phyloP scores from a whole-genome alignment of 2,329 filamentous ascomycete genomes.

The Beauveria pseudobassiana region DNA sequence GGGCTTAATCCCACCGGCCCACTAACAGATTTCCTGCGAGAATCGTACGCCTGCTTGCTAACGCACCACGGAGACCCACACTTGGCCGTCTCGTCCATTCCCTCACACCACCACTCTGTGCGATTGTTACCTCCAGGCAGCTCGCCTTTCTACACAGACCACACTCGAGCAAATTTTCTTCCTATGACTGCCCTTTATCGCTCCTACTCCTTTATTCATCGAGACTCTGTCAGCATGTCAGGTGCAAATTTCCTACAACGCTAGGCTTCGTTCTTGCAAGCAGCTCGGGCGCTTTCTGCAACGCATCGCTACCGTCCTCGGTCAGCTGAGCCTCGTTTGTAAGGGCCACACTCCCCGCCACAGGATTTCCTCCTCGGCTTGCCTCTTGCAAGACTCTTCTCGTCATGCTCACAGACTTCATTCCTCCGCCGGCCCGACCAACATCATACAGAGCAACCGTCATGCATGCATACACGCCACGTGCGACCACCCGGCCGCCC shows the following conservation, averaged over 20 bases:
- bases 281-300: neutral
- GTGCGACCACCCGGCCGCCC: neutral
- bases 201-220: neutral
- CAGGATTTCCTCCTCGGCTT: neutral
- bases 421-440: neutral
- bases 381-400: neutral
- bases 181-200: neutral
- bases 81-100: neutral
- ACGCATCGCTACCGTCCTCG: neutral
- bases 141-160: neutral
- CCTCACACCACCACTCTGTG: neutral
- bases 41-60: neutral
- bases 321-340: conserved; percentile 6
- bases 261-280: neutral
- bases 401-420: too few relatives aligned
- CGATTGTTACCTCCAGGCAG: neutral
- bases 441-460: neutral
- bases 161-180: neutral
- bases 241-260: too few relatives aligned
- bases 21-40: neutral
- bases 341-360: neutral
- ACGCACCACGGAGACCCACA: neutral
- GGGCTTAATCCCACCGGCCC: neutral
- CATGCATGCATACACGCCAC: neutral
- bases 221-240: too few relatives aligned